Evolutionary conservation across 768 basidiomycete genomes (phyloP).

Genomic region (Pulveroboletus sp.): DNA sequence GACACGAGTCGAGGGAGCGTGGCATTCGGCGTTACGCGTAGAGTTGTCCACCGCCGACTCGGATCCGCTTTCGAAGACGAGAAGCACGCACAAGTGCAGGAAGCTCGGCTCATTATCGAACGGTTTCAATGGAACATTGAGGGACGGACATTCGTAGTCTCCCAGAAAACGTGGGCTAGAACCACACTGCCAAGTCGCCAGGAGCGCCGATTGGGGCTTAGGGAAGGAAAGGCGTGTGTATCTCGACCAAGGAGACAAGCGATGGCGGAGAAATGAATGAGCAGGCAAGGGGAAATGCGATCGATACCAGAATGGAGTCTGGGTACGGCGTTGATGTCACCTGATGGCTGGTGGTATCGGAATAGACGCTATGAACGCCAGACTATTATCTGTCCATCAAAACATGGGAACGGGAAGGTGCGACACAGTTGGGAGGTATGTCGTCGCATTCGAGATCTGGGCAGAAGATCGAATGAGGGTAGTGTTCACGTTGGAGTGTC

Average conservation of each 20-base stretch:
- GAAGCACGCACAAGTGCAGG: not conserved
- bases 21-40: not conserved
- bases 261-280: not conserved
- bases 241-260: not conserved
- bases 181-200: not conserved
- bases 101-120: not conserved
- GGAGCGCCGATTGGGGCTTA: not conserved
- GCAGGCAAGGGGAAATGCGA: not conserved
- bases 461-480: slow-evolving; percentile 2
- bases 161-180: not conserved
- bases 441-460: slow-evolving; percentile 1
- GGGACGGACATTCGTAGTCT: slow-evolving; percentile 7
- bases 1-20: not conserved
- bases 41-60: not conserved
- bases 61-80: not conserved
- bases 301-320: slow-evolving; percentile 2
- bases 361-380: slow-evolving; percentile 17
- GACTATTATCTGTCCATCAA: slow-evolving; percentile 2
- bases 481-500: not conserved
- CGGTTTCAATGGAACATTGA: not conserved
- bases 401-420: slow-evolving; percentile 17
- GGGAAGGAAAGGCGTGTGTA: not conserved
- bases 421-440: slow-evolving; percentile 19
- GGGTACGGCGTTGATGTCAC: slow-evolving; percentile 3
- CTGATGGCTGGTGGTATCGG: slow-evolving; percentile 3